Percentiles rank a stretch among this genome's conserved stretches.
phyloP scores from a whole-genome alignment of 140 eudicot genomes.

The Anethum foeniculum region DNA sequence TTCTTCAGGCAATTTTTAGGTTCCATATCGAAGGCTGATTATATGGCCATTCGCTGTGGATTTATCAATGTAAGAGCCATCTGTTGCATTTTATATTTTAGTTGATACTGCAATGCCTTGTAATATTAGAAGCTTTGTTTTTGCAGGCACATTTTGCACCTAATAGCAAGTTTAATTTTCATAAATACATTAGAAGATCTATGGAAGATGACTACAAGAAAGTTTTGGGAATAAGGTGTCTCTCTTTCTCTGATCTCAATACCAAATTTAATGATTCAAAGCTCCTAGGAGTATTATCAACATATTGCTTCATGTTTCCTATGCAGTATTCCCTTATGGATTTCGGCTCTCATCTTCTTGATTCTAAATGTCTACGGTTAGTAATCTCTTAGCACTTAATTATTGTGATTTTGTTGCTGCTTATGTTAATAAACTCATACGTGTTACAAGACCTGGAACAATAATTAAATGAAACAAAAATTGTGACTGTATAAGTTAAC shows the following conservation, averaged over 20 bases:
- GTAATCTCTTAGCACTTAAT: neutral
- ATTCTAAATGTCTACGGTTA: conserved; percentile 52
- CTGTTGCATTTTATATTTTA: neutral
- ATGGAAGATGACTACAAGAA: conserved; percentile 77
- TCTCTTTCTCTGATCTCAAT: neutral
- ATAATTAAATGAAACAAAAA: neutral
- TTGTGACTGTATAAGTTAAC: neutral
- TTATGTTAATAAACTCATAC: neutral
- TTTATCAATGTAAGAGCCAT: conserved; percentile 55
- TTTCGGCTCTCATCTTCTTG: conserved; percentile 47
- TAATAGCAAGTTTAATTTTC: conserved; percentile 64
- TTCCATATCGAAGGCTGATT: conserved; percentile 80
- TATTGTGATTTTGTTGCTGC: neutral
- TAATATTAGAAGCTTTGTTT: neutral
- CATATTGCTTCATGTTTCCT: neutral
- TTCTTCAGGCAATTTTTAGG: conserved; percentile 85
- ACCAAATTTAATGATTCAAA: neutral
- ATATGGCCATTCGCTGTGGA: conserved; percentile 68
- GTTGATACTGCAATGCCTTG: neutral
- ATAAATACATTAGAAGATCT: conserved; percentile 68
- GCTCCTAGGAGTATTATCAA: neutral
- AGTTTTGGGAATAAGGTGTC: conserved; percentile 70
- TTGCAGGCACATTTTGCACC: conserved; percentile 71
- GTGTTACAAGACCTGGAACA: neutral
- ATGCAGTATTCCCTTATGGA: conserved; percentile 65